phyloP scores from a whole-genome alignment of 1,284 basidiomycete genomes.

The Marasmius sp. region DNA sequence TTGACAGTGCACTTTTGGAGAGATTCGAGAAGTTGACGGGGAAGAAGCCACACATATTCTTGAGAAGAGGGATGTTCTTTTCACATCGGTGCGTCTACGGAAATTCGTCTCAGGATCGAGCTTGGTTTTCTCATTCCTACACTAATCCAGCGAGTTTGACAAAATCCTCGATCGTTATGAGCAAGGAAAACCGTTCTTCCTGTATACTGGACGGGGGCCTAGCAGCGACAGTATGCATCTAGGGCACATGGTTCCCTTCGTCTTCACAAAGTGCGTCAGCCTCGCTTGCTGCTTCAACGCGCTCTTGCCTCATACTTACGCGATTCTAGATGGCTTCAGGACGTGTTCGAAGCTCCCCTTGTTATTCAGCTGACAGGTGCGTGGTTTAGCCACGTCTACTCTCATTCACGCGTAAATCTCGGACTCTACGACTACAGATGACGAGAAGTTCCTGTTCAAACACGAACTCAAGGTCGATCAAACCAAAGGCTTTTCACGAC shows the following conservation, averaged over 20 bases:
- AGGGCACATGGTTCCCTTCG: constrained; percentile 97
- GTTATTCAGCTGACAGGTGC: constrained; percentile 93
- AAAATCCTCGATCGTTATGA: constrained; percentile 95
- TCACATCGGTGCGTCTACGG: constrained; percentile 80
- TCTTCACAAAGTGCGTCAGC: constrained; percentile 86
- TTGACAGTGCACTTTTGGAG: constrained; percentile 79
- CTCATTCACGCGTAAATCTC: background rate
- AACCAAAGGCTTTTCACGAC: constrained; percentile 79
- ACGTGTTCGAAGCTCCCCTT: constrained; percentile 92
- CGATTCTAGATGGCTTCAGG: constrained; percentile 84
- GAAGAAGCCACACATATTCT: constrained; percentile 85
- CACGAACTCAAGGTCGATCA: constrained; percentile 91
- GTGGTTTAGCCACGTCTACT: constrained; percentile 12
- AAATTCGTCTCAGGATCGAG: background rate
- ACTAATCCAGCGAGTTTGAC: constrained; percentile 77
- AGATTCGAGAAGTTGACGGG: constrained; percentile 94
- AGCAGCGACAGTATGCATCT: constrained; percentile 98
- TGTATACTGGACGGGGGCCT: constrained; percentile 97
- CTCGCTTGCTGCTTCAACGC: constrained; percentile 1
- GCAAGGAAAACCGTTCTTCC: constrained; percentile 95
- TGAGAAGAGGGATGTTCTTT: constrained; percentile 95
- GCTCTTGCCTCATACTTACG: constrained; percentile 1
- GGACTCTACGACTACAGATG: constrained; percentile 56
- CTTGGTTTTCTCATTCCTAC: constrained; percentile 4
- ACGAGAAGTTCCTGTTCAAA: constrained; percentile 99